These are phyloP conservation scores for Fusarium luffae DNA, from an alignment of 2,329 filamentous ascomycete genomes.

Conservation along the genomic window DNA sequence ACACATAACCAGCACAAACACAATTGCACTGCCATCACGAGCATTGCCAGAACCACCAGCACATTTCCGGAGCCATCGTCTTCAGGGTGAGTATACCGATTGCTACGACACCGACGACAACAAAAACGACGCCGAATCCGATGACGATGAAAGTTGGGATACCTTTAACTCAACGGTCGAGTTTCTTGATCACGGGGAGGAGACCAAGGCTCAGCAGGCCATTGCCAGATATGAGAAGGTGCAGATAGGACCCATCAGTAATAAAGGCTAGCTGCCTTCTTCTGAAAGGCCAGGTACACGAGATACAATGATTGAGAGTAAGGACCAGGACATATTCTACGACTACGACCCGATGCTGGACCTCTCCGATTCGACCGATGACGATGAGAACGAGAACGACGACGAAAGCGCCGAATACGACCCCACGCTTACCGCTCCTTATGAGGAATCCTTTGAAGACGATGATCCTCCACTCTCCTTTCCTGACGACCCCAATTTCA, in stretches of 20 bases:
- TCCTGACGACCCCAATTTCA: slow-evolving; percentile 67
- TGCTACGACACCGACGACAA: slow-evolving; percentile 47
- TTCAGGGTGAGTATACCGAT: slow-evolving; percentile 59
- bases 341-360: slow-evolving; percentile 24
- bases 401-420: slow-evolving; percentile 43
- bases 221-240: neutral
- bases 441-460: slow-evolving; percentile 58
- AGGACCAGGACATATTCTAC: slow-evolving; percentile 32
- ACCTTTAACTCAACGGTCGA: slow-evolving; percentile 22
- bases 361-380: slow-evolving; percentile 19
- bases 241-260: neutral
- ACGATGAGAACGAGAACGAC: slow-evolving; percentile 39
- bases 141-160: slow-evolving; percentile 16
- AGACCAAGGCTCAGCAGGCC: neutral
- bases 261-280: slow-evolving; percentile 41
- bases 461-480: slow-evolving; percentile 65
- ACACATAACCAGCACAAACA: slow-evolving; percentile 39
- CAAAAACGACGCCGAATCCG: slow-evolving; percentile 42
- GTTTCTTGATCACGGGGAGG: slow-evolving; percentile 14
- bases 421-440: slow-evolving; percentile 56
- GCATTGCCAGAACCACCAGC: slow-evolving; percentile 29
- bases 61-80: slow-evolving; percentile 56
- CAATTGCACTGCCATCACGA: slow-evolving; percentile 35
- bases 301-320: neutral
- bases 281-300: slow-evolving; percentile 4